Conservation (phyloP, 352 stramenopile genomes). For the Peronospora destructor region DNA sequence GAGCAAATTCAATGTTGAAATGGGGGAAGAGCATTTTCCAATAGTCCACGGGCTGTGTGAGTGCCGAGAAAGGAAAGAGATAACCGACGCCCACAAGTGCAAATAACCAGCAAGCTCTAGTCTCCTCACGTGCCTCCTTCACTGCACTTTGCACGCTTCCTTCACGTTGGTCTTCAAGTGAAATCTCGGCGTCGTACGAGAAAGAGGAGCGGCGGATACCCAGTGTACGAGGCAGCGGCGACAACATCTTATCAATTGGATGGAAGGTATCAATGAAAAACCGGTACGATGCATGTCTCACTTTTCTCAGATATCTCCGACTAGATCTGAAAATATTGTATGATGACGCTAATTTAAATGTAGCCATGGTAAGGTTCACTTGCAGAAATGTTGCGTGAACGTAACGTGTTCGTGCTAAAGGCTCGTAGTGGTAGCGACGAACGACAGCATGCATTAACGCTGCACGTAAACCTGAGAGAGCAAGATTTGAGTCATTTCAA, state of each 20-base stretch:
- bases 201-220: constrained; percentile 27
- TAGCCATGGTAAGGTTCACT: background rate
- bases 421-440: constrained; percentile 34
- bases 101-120: constrained; percentile 53
- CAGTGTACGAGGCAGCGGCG: constrained; percentile 48
- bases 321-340: constrained; percentile 8
- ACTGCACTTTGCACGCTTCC: constrained; percentile 17
- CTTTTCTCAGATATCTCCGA: constrained; percentile 10
- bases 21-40: constrained; percentile 82
- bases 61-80: constrained; percentile 82
- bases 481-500: constrained; percentile 60
- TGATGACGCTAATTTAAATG: too few species aligned
- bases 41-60: constrained; percentile 86
- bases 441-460: constrained; percentile 44
- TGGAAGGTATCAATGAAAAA: constrained; percentile 6
- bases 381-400: constrained; percentile 39
- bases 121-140: constrained; percentile 43
- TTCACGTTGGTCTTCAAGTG: constrained; percentile 27
- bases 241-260: constrained; percentile 36
- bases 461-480: constrained; percentile 51
- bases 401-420: constrained; percentile 57
- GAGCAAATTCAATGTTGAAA: constrained; percentile 82
- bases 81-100: constrained; percentile 72
- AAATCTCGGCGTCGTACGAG: constrained; percentile 29
- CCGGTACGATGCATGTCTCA: too few species aligned